phyloP scores from a whole-genome alignment of 2,329 filamentous ascomycete genomes.

The Mycocentrospora acerina region DNA sequence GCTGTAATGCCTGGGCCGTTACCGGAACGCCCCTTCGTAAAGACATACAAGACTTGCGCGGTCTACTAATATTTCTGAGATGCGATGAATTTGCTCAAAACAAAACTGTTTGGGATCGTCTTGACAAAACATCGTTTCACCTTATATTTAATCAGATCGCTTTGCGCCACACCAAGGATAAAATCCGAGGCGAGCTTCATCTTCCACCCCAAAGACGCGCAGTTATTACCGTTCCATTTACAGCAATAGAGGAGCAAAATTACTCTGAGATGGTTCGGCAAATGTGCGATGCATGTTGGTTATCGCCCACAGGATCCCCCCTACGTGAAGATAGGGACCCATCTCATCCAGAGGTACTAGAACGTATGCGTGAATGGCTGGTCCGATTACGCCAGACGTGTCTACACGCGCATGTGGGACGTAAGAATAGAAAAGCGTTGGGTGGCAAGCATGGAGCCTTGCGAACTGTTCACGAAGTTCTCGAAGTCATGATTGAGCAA shows the following conservation, averaged over 20 bases:
- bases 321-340: conserved; percentile 64
- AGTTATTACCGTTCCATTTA: conserved; percentile 88
- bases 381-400: conserved; percentile 77
- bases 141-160: conserved; percentile 71
- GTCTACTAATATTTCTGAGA: conserved; percentile 76
- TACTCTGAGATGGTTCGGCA: conserved; percentile 75
- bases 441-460: conserved; percentile 66
- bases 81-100: conserved; percentile 74
- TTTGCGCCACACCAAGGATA: conserved; percentile 81
- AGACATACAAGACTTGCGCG: conserved; percentile 74
- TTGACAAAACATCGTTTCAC: conserved; percentile 68
- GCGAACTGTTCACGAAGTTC: conserved; percentile 79
- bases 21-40: conserved; percentile 88
- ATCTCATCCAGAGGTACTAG: conserved; percentile 57
- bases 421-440: conserved; percentile 63
- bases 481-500: conserved; percentile 89
- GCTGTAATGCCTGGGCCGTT: conserved; percentile 87
- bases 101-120: conserved; percentile 65
- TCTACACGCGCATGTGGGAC: conserved; percentile 80
- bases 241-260: conserved; percentile 85
- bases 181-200: conserved; percentile 74
- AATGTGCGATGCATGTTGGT: conserved; percentile 69
- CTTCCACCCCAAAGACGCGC: conserved; percentile 83
- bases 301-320: conserved; percentile 67
- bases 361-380: conserved; percentile 78